Base-by-base conservation (phyloP, 352 stramenopile genomes). In the Pythium rishiriense region DNA sequence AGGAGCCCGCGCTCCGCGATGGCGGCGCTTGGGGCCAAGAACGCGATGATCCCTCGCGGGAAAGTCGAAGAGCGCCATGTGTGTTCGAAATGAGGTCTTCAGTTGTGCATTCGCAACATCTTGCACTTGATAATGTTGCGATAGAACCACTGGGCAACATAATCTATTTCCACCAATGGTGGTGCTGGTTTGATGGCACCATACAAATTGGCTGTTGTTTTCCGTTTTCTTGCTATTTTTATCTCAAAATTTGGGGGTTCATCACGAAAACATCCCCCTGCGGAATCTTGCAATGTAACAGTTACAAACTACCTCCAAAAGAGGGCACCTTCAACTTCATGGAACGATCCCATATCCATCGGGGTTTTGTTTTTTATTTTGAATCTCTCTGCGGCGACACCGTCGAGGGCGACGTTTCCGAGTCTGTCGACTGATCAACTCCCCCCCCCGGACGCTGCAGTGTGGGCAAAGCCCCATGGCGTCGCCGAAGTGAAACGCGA, bases 191-290 rank as follows among this genome's bases (percentile, higher is more conserved):
- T 39, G 19, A 17, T 31, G 4, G 10, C 1, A 11, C 25, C 17
- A 41, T 61, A 52, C 53, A 62, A 45, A 54, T 17, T 46, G 5
- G 8, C 15, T 10, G 15, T 37, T 46, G 37, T 53, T 62, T 62
- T 62, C 22, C 55, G 28, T 53, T 52, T 62, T 50, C 33, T 15
- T 15, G 17, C 35, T 58, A 58, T 47, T 59, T 48, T 31, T 33
- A 28, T 26, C 22, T 19, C 24, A 35, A 50, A 59, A 50, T 39
- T 59, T 50, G 35, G 17, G 9, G 25, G n/a, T 41, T 49, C 1
- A 9, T 11, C 9, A 46, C 21, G 39, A 45, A 50, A 50, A n/a
- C 42, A 14, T 3, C 5, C 10, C 10, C 31, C 31, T n/a, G 31
- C 31, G 11, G 31, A 37, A 37, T 11, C 6, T 11, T 12, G 33